A percentile compares a stretch with the other conserved stretches of the same genome.
Conservation (phyloP, 2,329 filamentous ascomycete genomes). For the Passalora sequoiae region DNA sequence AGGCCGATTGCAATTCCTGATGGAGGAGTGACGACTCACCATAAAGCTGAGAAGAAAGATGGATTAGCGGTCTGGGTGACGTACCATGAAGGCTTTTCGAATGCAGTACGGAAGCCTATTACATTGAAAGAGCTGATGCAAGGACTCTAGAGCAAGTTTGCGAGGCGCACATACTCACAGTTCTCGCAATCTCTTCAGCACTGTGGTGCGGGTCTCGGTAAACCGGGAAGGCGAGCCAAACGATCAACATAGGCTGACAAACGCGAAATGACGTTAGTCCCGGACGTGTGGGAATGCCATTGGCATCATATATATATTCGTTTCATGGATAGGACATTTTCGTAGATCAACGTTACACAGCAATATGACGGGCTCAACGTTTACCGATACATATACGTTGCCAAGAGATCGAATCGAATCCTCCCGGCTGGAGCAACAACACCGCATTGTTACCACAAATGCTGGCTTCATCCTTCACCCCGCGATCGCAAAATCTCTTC, state of each 20-base stretch:
- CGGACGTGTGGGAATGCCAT: background rate
- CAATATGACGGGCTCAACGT: conserved; percentile 2
- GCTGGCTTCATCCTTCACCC: conserved; percentile 20
- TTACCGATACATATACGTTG: conserved; percentile 12
- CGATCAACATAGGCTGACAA: no score
- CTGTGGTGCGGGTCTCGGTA: no score
- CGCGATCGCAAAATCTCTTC: conserved; percentile 10
- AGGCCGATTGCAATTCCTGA: conserved; percentile 54
- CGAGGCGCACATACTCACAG: no score
- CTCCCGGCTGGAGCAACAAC: conserved; percentile 18
- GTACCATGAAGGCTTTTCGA: conserved; percentile 85
- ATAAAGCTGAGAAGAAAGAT: conserved; percentile 37
- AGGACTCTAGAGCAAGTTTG: conserved; percentile 57
- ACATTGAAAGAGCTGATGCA: conserved; percentile 72
- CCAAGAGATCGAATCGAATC: conserved; percentile 19
- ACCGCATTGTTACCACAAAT: conserved; percentile 11
- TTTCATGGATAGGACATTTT: no score
- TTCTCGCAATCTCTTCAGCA: no score
- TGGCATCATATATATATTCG: background rate
- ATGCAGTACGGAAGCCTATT: conserved; percentile 85
- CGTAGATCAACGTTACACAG: no score
- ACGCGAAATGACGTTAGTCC: no score
- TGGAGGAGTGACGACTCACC: conserved; percentile 37
- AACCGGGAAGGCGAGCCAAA: no score
- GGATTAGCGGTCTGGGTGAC: conserved; percentile 74